These are phyloP conservation scores for Skeletonema menzelii DNA, from an alignment of 108 stramenopile genomes.

Conservation along the genomic window DNA sequence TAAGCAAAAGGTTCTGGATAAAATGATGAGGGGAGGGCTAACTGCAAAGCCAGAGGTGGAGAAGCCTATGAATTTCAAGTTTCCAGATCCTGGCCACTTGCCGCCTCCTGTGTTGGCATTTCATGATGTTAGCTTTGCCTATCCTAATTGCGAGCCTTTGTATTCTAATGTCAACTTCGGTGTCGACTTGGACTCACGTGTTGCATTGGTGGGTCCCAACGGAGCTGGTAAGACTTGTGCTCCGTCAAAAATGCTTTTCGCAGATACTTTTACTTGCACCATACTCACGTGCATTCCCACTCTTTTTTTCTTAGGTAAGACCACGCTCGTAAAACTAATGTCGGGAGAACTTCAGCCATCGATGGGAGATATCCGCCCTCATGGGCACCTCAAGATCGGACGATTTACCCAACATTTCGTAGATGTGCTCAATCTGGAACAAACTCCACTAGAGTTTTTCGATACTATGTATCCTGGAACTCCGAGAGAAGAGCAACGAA, in stretches of 20 bases:
- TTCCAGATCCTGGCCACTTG: conserved; percentile 92
- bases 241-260: conserved; percentile 39
- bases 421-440: conserved; percentile 93
- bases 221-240: conserved; percentile 75
- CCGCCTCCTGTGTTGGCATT: conserved; percentile 98
- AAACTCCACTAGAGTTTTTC: conserved; percentile 97
- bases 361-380: conserved; percentile 93
- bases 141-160: conserved; percentile 92
- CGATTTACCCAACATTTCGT: conserved; percentile 99
- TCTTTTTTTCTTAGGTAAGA: conserved; percentile 28
- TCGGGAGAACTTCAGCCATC: conserved; percentile 90
- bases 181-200: conserved; percentile 88
- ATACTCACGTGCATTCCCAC: no score
- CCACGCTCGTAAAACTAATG: conserved; percentile 77
- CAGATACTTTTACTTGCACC: no score
- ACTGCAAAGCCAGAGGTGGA: conserved; percentile 97
- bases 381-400: conserved; percentile 94
- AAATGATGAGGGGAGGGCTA: conserved; percentile 95
- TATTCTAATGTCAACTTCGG: conserved; percentile 96
- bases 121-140: conserved; percentile 95
- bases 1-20: conserved; percentile 80
- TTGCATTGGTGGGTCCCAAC: conserved; percentile 93
- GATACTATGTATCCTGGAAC: conserved; percentile 77
- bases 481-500: conserved; percentile 82
- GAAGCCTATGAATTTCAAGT: conserved; percentile 93